phyloP scores from a whole-genome alignment of 2,329 filamentous ascomycete species.

The Fonsecaea pedrosoi region DNA sequence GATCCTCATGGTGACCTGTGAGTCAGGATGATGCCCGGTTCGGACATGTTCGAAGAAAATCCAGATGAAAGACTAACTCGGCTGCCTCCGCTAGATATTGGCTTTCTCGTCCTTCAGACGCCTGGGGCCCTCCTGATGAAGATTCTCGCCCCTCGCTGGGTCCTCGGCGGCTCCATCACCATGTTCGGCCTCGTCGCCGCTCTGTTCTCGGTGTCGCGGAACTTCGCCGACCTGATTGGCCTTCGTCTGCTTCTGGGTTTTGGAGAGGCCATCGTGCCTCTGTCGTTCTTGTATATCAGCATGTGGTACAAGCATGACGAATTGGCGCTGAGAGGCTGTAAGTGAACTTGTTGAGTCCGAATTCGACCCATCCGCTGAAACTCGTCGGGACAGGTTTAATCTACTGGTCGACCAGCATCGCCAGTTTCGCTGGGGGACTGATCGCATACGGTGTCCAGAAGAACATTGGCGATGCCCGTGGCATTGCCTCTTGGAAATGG shows the following conservation, averaged over 20 bases:
- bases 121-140: constrained; percentile 44
- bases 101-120: constrained; percentile 38
- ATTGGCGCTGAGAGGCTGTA: constrained; percentile 15
- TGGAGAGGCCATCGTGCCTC: constrained; percentile 22
- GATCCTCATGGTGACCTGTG: constrained; percentile 22
- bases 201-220: constrained; percentile 56
- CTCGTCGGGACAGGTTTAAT: constrained; percentile 57
- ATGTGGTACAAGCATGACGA: constrained; percentile 27
- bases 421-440: constrained; percentile 73
- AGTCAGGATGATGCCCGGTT: neutral
- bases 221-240: constrained; percentile 50
- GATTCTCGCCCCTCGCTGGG: constrained; percentile 42
- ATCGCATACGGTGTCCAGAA: constrained; percentile 69
- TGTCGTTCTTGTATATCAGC: constrained; percentile 12
- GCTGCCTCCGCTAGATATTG: constrained; percentile 36
- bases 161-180: constrained; percentile 43
- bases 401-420: constrained; percentile 56
- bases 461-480: constrained; percentile 61
- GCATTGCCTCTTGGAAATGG: constrained; percentile 67
- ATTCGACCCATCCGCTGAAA: too few relatives aligned
- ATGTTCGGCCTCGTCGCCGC: constrained; percentile 40
- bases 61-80: constrained; percentile 43
- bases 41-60: neutral
- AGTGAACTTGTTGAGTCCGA: neutral
- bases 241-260: constrained; percentile 21